phyloP scores from a whole-genome alignment of 768 basidiomycete genomes.

The Tremella mesenterica region DNA sequence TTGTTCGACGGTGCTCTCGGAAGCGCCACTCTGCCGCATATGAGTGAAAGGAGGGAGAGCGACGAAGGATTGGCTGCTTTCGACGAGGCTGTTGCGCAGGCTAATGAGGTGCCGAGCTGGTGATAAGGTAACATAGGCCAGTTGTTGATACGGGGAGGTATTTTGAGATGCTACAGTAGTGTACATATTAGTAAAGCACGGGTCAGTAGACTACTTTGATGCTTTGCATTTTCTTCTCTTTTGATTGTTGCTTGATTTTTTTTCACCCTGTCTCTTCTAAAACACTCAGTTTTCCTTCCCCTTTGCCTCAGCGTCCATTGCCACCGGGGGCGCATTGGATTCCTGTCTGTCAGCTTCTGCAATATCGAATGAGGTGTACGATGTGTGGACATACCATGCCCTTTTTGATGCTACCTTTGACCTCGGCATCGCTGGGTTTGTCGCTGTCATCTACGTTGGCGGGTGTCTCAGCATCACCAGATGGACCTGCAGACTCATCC shows the following conservation, averaged over 20 bases:
- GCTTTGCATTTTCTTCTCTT: not conserved
- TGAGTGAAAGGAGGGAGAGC: not conserved
- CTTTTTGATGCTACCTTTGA: conserved; percentile 10
- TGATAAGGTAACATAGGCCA: too few relatives aligned
- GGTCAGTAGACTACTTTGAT: not conserved
- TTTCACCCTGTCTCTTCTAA: not conserved
- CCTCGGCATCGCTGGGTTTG: conserved; percentile 6
- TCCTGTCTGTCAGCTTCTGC: conserved; percentile 1
- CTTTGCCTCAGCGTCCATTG: conserved; percentile 8
- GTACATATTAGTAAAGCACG: not conserved
- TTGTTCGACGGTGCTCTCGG: conserved; percentile 36
- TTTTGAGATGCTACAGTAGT: not conserved
- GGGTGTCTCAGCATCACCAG: too few relatives aligned
- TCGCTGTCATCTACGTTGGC: conserved; percentile 8
- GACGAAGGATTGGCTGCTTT: conserved; percentile 29
- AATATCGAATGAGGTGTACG: too few relatives aligned
- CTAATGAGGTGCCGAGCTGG: conserved; percentile 15
- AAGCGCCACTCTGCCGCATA: conserved; percentile 12
- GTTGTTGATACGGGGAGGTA: too few relatives aligned
- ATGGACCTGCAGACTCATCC: too few relatives aligned
- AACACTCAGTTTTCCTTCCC: not conserved
- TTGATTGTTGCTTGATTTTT: too few relatives aligned
- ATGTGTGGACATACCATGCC: conserved; percentile 1
- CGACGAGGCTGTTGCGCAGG: conserved; percentile 31
- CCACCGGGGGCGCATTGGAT: conserved; percentile 8